Evolutionary conservation across 306 rosid genomes (phyloP), one percentile per base, ranked within the genome.

Genomic region (Pterocarpus santalinus): DNA sequence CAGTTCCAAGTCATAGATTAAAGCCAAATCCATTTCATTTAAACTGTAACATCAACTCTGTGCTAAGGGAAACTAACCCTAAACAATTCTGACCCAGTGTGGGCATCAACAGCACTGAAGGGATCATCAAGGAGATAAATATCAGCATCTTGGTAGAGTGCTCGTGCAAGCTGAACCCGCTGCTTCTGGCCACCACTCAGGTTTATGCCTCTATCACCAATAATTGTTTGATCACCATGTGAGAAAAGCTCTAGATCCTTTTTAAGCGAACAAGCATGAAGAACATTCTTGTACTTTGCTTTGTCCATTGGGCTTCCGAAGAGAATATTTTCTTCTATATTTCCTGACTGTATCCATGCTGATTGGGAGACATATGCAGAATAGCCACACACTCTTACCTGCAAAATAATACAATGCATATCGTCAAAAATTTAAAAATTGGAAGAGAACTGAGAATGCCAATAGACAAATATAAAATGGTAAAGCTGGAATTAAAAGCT

Each of bases 101-200:
- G 99, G 39, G 97, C 97, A 75, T 96, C 99, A 86, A 96, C 98
- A 8, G 99, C 98, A 78, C 99, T 96, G 83, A 96, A 96, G 76
- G 99, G 99, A 81, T 96, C 99, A 53, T 96, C 99, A 46, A 96
- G 98, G 77, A 96, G 94, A 90, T 96, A 96, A 81, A 94, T 85
- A 84, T 96, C 98, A 56, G 99, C 97, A 84, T 96, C 97, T 78
- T 96, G 99, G 88, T 96, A 96, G 47, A 96, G 98, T 66, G 99
- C 99, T 69, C 99, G 90, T 28, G 99, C 99, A 76, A 96, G 99
- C 90, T 96, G 99, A 76, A 96, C 98, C 64, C 99, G 87, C 89
- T 96, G 99, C 89, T 94, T 96, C 91, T 96, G 99, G 77, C 99
- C 99, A 68, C 99, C 99, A 84, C 99, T 96, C 84, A 96, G 80